Evolutionary conservation across 1,139 yeast genomes (phyloP), one percentile per base, ranked within the genome.

Genomic region (Yamadazyma atmosphaerica): DNA sequence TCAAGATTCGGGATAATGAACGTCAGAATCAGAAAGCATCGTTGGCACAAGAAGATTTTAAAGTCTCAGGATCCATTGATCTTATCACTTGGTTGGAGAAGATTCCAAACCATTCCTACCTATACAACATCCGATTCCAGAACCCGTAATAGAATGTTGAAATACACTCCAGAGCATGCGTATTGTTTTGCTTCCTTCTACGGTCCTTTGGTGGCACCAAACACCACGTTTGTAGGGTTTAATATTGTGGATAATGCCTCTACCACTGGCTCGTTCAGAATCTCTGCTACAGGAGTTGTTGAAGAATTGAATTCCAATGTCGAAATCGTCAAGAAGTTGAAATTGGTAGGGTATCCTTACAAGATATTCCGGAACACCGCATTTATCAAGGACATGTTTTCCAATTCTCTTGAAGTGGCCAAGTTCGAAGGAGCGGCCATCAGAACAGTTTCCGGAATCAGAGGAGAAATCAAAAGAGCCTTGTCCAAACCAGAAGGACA

Each of bases 111-210:
- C 0, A 68, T 92, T 40, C 99, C 99, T 10, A 77, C 94, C 27
- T 94, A 90, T 61, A 89, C 98, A 4, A 94, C 98, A 0, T 83
- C 96, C 4, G 99, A 94, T 63, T 92, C 98, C 4, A 76, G 99
- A 66, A 90, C 98, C 4, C 81, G 99, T 72, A 92, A 89, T 55
- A 84, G 98, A 70, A 87, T 94, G 97, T 76, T 94, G 66, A 94
- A 94, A 60, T 94, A 94, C 59, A 92, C 98, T 0, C 98, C 98
- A 5, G 99, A 94, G 57, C 99, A 94, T 62, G 89, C 97, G 32
- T 92, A 86, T 61, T 94, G 98, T 73, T 84, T 84, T 58, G 97
- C 96, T 0, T 86, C 96, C 19, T 90, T 94, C 63, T 94, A 90
- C 57, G 98, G 98, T 1, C 99, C 99, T 5, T 71, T 92, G 43